Evolutionary conservation across 2,329 filamentous ascomycete species (phyloP).

Genomic region (Parasarocladium wereldwijsianum): DNA sequence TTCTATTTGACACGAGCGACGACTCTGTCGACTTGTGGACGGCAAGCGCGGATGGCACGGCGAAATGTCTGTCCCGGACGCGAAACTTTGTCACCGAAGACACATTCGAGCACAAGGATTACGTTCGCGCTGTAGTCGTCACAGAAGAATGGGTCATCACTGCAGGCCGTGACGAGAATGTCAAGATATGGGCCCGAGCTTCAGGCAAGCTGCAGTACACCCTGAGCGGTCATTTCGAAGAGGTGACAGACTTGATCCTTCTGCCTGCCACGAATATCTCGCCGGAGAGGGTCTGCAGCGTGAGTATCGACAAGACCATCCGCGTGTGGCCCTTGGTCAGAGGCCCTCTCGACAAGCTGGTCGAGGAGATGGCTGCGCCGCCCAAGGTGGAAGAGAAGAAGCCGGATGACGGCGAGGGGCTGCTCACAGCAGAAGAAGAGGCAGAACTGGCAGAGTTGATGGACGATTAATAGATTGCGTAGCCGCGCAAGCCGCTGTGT

Average conservation of each 20-base stretch:
- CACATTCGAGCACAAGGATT: conserved; percentile 67
- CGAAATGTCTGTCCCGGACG: conserved; percentile 60
- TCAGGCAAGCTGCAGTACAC: conserved; percentile 60
- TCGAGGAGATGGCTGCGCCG: conserved; percentile 22
- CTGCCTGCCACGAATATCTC: conserved; percentile 20
- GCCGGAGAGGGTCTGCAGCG: conserved; percentile 51
- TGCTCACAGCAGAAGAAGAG: conserved; percentile 81
- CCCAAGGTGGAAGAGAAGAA: conserved; percentile 25
- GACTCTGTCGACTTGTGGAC: conserved; percentile 74
- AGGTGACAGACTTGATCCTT: conserved; percentile 69
- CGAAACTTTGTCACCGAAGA: conserved; percentile 59
- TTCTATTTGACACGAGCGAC: conserved; percentile 59
- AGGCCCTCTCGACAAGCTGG: conserved; percentile 35
- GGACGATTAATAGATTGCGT: conserved; percentile 48
- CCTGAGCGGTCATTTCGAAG: conserved; percentile 79
- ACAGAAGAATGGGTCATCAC: conserved; percentile 70
- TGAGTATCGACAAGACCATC: conserved; percentile 81
- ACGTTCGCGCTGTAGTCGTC: conserved; percentile 70
- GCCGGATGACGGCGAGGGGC: conserved; percentile 27
- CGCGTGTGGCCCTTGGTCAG: conserved; percentile 66
- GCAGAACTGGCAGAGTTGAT: conserved; percentile 83
- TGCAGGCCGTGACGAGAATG: conserved; percentile 78
- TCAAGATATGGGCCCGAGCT: conserved; percentile 74
- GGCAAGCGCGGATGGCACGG: conserved; percentile 78
- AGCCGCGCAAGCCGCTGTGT: too few relatives aligned